A percentile compares a stretch with the other conserved stretches of the same genome.
These are phyloP conservation scores for Boletus tylopilopsis DNA, from an alignment of 768 basidiomycete genomes.

Conservation along the genomic window DNA sequence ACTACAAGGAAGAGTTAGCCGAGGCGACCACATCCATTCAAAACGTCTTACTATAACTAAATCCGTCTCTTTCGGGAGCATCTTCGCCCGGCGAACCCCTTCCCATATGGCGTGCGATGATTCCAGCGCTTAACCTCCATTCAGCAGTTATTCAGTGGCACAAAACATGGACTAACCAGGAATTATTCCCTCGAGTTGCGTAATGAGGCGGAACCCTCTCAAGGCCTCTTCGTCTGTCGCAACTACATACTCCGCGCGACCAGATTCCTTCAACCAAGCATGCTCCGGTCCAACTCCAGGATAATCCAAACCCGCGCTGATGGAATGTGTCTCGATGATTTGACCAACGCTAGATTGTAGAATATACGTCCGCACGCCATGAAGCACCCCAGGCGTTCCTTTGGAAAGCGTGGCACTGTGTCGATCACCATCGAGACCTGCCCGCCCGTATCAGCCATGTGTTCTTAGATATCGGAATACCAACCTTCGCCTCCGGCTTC, in stretches of 20 bases:
- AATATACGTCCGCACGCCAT: slow-evolving; percentile 94
- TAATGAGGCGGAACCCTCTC: slow-evolving; percentile 86
- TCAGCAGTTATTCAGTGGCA: slow-evolving; percentile 5
- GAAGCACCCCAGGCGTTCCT: slow-evolving; percentile 91
- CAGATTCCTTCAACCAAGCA: slow-evolving; percentile 93
- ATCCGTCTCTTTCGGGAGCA: slow-evolving; percentile 77
- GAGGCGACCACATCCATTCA: not conserved
- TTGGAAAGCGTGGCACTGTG: slow-evolving; percentile 93
- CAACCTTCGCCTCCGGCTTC: slow-evolving; percentile 96
- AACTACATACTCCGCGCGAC: slow-evolving; percentile 87
- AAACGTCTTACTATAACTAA: slow-evolving; percentile 76
- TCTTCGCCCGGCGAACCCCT: slow-evolving; percentile 80
- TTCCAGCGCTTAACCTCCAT: slow-evolving; percentile 64
- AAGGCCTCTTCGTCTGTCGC: slow-evolving; percentile 95
- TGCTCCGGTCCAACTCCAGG: slow-evolving; percentile 98
- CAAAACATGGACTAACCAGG: slow-evolving; percentile 54
- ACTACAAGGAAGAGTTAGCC: slow-evolving; percentile 42
- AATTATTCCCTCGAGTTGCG: slow-evolving; percentile 95
- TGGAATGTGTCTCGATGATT: slow-evolving; percentile 95
- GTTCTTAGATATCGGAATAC: slow-evolving; percentile 5
- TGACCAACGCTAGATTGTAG: slow-evolving; percentile 87
- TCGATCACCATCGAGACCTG: slow-evolving; percentile 72
- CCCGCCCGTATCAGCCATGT: slow-evolving; percentile 6
- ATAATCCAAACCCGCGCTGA: slow-evolving; percentile 95
- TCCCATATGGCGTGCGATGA: slow-evolving; percentile 97